These are phyloP conservation scores for Voacanga thouarsii DNA, from an alignment of 257 asterid genomes.

Conservation along the genomic window DNA sequence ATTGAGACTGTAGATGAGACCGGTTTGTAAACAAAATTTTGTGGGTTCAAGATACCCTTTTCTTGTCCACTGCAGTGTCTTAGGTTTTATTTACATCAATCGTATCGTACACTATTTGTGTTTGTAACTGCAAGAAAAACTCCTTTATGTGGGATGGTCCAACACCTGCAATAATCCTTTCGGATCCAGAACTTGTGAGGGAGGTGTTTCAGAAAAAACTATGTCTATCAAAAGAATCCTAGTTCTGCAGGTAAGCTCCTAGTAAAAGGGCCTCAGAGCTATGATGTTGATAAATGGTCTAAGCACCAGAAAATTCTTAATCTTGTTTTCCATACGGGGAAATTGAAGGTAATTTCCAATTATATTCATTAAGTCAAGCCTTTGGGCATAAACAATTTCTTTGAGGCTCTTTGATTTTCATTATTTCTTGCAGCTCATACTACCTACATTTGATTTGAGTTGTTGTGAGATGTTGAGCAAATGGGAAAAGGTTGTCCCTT, in stretches of 20 bases:
- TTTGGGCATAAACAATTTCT: too few species aligned
- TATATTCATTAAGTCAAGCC: too few species aligned
- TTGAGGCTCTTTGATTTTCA: too few species aligned
- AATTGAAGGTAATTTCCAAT: conserved; percentile 22
- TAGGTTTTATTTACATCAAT: too few species aligned
- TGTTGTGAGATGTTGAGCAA: conserved; percentile 39
- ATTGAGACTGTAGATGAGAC: too few species aligned
- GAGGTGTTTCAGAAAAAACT: conserved; percentile 19
- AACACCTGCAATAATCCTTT: conserved; percentile 21
- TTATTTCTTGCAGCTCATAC: conserved; percentile 25
- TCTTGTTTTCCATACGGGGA: conserved; percentile 24
- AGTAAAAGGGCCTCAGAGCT: conserved; percentile 13
- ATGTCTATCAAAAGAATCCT: conserved; percentile 18
- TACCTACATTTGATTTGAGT: conserved; percentile 37
- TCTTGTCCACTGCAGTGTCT: too few species aligned
- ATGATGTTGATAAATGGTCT: conserved; percentile 25
- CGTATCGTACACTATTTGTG: too few species aligned
- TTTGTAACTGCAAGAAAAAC: conserved; percentile 18
- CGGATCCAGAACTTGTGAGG: conserved; percentile 17
- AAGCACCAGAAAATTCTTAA: conserved; percentile 28
- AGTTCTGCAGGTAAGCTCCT: background rate
- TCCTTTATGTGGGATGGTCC: conserved; percentile 28
- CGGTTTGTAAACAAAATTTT: too few species aligned
- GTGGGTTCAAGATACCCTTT: too few species aligned
- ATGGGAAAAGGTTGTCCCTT: conserved; percentile 30